These are phyloP conservation scores for Cercospora berteroae DNA, from an alignment of 2,329 filamentous ascomycete species.

Conservation along the genomic window DNA sequence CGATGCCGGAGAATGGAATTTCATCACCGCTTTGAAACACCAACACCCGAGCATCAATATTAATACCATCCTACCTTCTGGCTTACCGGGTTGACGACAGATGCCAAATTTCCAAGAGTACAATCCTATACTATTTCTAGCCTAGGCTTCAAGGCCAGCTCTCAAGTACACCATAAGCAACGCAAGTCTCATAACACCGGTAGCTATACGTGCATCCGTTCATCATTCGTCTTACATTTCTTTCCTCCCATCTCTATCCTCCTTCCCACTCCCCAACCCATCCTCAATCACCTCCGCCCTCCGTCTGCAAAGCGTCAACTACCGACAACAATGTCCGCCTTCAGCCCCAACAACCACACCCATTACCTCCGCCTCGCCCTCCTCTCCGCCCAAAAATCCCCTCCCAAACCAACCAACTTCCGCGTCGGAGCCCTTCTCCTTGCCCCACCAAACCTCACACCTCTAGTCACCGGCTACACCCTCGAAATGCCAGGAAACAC, in stretches of 20 bases:
- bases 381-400: constrained; percentile 71
- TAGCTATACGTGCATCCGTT: not conserved
- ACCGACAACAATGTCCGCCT: constrained; percentile 11
- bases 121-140: not conserved
- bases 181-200: not conserved
- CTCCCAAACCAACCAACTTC: constrained; percentile 87
- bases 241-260: not conserved
- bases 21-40: not conserved
- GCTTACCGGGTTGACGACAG: not conserved
- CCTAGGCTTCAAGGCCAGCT: not conserved
- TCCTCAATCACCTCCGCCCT: not conserved
- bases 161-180: not conserved
- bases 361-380: constrained; percentile 70
- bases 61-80: not conserved
- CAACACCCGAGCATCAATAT: not conserved
- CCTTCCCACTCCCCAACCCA: not conserved
- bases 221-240: not conserved
- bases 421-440: constrained; percentile 85
- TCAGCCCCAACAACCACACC: constrained; percentile 17
- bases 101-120: not conserved
- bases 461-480: constrained; percentile 77
- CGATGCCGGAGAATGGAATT: constrained; percentile 5
- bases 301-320: not conserved
- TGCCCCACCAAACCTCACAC: constrained; percentile 47
- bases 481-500: constrained; percentile 90